Evolutionary conservation across 2,329 filamentous ascomycete species (phyloP), one percentile per base, ranked within the genome.

Genomic region (Cordyceps farinosa): DNA sequence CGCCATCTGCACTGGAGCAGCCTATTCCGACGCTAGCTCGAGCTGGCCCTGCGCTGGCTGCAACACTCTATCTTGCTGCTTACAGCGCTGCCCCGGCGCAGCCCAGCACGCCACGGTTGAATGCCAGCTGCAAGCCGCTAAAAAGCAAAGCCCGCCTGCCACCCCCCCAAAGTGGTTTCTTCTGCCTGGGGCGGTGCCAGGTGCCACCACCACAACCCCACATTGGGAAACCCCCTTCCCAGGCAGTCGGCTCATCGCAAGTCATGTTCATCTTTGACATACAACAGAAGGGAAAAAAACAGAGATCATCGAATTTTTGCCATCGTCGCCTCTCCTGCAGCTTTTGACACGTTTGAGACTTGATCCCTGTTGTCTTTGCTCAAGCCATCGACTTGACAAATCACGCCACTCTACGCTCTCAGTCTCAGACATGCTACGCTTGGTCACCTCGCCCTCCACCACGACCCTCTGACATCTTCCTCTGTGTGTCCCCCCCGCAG

Each of bases 141-240:
- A 15, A 22, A 40, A 40, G 38, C 38, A 40, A 40, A 40, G 13
- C 38, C 38, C 9, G 13, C 13, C 38, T 22, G 9, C 38, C 38
- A 40, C 38, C 34, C 34, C 5, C 34, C 5, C 34, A 34, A 34
- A 22, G 22, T 22, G 22, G 22, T 11, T 11, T 48, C 45, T 48
- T 48, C 27, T 48, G 45, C 44, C 44, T 47, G 44, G 13, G 36
- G 27, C 53, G 40, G 34, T 48, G 45, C 44, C 44, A 27, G 44
- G 13, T 53, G 27, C 53, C 53, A 45, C 40, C 22, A 44, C 38
- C n/a, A 13, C 45, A 60, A 53, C 57, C 57, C 48, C 48, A 60
- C 47, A 51, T 44, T 17, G 34, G 44, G 9, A 42, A 44, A 29
- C 48, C 38, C 42, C 44, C 38, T 50, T 52, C 29, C 27, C 57